These are phyloP conservation scores for Ziziphus jujuba DNA, from an alignment of 306 rosid genomes.

Conservation along the genomic window DNA sequence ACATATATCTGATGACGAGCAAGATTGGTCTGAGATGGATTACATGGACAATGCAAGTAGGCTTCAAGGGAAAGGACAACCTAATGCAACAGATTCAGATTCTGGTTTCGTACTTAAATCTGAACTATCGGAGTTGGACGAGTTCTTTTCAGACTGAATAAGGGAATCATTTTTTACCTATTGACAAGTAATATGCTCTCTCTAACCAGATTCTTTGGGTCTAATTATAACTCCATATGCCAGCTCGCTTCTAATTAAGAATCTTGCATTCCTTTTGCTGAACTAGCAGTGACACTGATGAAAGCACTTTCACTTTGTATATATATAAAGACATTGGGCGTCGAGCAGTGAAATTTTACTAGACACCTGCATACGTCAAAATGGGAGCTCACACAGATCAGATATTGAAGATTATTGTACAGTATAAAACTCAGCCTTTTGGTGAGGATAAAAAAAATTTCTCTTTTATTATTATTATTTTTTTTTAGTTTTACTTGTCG, in stretches of 20 bases:
- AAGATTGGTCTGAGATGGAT: slow-evolving; percentile 46
- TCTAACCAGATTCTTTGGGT: slow-evolving; percentile 17
- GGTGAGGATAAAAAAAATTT: background rate
- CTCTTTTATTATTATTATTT: background rate
- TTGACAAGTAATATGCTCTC: slow-evolving; percentile 2
- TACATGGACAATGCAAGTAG: slow-evolving; percentile 35
- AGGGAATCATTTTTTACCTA: background rate
- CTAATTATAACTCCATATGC: slow-evolving; percentile 11
- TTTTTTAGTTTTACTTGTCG: background rate
- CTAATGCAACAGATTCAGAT: slow-evolving; percentile 26
- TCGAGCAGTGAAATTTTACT: slow-evolving; percentile 19
- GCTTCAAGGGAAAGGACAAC: slow-evolving; percentile 23
- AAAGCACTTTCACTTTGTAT: slow-evolving; percentile 22
- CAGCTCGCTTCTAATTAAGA: slow-evolving; percentile 13
- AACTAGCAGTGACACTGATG: slow-evolving; percentile 1
- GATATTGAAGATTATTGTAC: slow-evolving; percentile 47
- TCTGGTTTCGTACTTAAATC: slow-evolving; percentile 27
- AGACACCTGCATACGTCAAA: background rate
- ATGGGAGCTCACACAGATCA: background rate
- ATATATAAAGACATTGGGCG: slow-evolving; percentile 18
- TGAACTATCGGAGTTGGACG: slow-evolving; percentile 59
- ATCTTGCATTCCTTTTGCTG: background rate
- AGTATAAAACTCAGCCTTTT: background rate
- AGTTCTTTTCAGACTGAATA: slow-evolving; percentile 63
- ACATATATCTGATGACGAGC: slow-evolving; percentile 45